These are phyloP conservation scores for Microbotryum violaceum DNA, from an alignment of 1,284 basidiomycete species.

Conservation along the genomic window DNA sequence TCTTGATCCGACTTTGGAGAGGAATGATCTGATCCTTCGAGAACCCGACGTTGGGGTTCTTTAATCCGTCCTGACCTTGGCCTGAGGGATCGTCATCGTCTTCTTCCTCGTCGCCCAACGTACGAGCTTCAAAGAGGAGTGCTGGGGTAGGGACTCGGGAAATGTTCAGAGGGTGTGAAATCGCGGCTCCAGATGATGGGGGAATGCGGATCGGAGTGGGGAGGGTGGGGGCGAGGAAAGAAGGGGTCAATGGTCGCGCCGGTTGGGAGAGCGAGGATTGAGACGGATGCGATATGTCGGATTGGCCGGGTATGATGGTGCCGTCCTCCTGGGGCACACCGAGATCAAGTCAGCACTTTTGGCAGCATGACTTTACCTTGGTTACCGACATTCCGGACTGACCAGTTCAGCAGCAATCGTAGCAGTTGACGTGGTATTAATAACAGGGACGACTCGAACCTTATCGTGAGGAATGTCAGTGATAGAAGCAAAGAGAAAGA, in stretches of 20 bases:
- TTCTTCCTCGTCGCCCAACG: conserved; percentile 29
- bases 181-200: conserved; percentile 19
- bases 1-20: conserved; percentile 41
- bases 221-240: conserved; percentile 28
- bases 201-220: conserved; percentile 31
- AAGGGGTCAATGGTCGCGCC: conserved; percentile 30
- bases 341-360: neutral
- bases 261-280: conserved; percentile 24
- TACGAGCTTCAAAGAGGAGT: conserved; percentile 21
- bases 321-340: conserved; percentile 57
- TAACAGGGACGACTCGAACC: conserved; percentile 56
- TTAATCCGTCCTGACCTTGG: conserved; percentile 47
- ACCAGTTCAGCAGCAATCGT: conserved; percentile 92
- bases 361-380: too few relatives aligned
- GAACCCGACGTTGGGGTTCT: conserved; percentile 59
- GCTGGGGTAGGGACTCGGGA: conserved; percentile 24
- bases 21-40: conserved; percentile 49
- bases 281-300: conserved; percentile 91
- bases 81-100: conserved; percentile 37
- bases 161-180: conserved; percentile 6
- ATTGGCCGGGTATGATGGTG: conserved; percentile 78
- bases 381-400: conserved; percentile 35
- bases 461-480: conserved; percentile 52
- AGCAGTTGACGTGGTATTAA: conserved; percentile 93
- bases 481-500: conserved; percentile 89